Percentiles rank a stretch among this genome's conserved stretches.
phyloP scores from a whole-genome alignment of 108 stramenopile genomes.

The Conticribra guillardii region DNA sequence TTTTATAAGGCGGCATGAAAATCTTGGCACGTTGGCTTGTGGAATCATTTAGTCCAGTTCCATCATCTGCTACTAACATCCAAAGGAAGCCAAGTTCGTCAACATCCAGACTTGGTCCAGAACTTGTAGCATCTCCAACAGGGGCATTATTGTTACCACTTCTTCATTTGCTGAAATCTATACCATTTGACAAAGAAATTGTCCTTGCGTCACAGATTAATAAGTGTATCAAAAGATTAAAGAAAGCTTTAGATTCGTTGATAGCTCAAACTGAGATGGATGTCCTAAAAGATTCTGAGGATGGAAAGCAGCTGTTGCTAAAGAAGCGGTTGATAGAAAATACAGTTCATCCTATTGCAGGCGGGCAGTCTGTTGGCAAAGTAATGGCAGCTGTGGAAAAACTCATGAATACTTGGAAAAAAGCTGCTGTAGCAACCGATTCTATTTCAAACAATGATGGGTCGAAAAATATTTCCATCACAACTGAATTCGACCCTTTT shows the following conservation, averaged over 20 bases:
- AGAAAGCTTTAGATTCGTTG: constrained; percentile 31
- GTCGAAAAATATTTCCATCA: background rate
- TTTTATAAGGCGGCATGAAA: too few species aligned
- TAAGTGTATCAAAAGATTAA: constrained; percentile 41
- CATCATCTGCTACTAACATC: too few species aligned
- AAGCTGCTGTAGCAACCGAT: constrained; percentile 24
- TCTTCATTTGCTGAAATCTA: constrained; percentile 32
- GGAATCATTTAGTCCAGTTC: constrained; percentile 30
- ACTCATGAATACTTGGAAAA: constrained; percentile 41
- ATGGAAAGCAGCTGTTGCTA: background rate
- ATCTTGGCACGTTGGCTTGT: constrained; percentile 43
- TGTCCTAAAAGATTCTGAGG: constrained; percentile 8
- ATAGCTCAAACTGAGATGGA: constrained; percentile 13
- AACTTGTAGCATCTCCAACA: constrained; percentile 28
- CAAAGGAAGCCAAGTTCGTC: too few species aligned
- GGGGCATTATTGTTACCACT: constrained; percentile 38
- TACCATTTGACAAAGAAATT: constrained; percentile 46
- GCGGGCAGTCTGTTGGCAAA: constrained; percentile 28
- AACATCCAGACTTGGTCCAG: background rate
- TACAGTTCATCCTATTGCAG: constrained; percentile 30
- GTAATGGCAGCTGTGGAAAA: constrained; percentile 27
- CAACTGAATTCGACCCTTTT: constrained; percentile 9
- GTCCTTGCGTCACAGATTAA: constrained; percentile 39
- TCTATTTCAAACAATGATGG: constrained; percentile 5
- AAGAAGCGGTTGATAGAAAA: background rate